Base-by-base conservation (phyloP, 2,329 filamentous ascomycete species). In the Coleophoma eucalyptorum region DNA sequence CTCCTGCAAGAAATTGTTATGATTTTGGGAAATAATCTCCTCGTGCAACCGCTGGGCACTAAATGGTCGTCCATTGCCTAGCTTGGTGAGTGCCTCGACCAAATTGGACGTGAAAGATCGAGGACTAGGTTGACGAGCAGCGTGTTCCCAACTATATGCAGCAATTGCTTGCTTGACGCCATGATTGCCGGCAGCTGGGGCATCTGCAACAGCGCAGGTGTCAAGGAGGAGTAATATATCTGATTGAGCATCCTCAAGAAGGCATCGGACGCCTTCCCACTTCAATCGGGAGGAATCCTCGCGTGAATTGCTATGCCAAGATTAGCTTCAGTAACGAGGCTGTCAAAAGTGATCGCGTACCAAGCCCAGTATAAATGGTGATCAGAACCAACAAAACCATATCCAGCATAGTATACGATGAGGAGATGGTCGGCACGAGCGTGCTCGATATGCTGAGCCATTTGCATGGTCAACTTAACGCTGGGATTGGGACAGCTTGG, bases 361-460 rank as follows among this genome's bases (percentile, higher is more conserved):
- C 80, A 80, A 51, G 83, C 80, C 83, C 83, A 86, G 64, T 83
- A 85, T 21, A 85, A 69, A 65, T 85, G 80, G 59, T 77, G 77
- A 62, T 86, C 80, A 11, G 72, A 58, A n/a, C 77, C 76, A 37
- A 79, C 69, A 58, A 77, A 84, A 56, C 81, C 80, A 61, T 83
- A 72, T 31, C 83, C 83, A 55, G 79, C 78, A 62, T 86, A 86
- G 64, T 85, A 84, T 55, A 86, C 75, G 54, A 86, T 81, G 55
- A 85, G 67, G 19, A 86, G 72, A 59, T 85, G 80, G 56, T 84
- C 79, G 32, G 77, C 72, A 35, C 72, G 69, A 26, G 79, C 77
- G 46, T 78, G 72, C 57, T 84, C 80, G 43, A 86, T 72, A 55
- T 84, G 84, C 1, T 76, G 75, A 21, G 77, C 73, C 67, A 86